Percentiles rank a stretch among this genome's conserved stretches.
phyloP scores from a whole-genome alignment of 1,284 basidiomycete genomes.

The Cryptococcus hybrid region DNA sequence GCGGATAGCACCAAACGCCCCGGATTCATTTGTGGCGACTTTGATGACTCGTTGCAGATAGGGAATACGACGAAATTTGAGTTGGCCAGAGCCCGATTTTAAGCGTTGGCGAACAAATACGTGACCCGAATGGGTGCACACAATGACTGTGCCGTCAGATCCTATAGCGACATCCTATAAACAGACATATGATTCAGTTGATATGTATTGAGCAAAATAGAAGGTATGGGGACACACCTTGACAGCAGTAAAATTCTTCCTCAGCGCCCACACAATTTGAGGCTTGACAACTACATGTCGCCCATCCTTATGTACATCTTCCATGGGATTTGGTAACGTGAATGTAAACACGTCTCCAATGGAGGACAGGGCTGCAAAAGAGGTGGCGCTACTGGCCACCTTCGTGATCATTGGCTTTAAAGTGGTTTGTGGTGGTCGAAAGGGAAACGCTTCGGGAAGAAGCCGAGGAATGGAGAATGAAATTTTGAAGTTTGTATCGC shows the following conservation, averaged over 20 bases:
- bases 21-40: slow-evolving; percentile 84
- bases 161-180: slow-evolving; percentile 84
- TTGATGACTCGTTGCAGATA: slow-evolving; percentile 79
- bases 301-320: slow-evolving; percentile 44
- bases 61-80: slow-evolving; percentile 79
- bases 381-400: slow-evolving; percentile 74
- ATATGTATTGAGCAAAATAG: slow-evolving; percentile 4
- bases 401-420: slow-evolving; percentile 73
- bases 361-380: slow-evolving; percentile 79
- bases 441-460: slow-evolving; percentile 69
- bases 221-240: slow-evolving; percentile 53
- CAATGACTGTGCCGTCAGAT: slow-evolving; percentile 79
- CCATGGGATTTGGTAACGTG: slow-evolving; percentile 55
- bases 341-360: slow-evolving; percentile 94
- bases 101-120: slow-evolving; percentile 77
- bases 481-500: slow-evolving; percentile 71
- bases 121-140: slow-evolving; percentile 93
- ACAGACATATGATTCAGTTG: neutral
- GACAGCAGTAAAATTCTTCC: slow-evolving; percentile 82
- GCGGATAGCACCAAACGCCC: slow-evolving; percentile 83
- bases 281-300: slow-evolving; percentile 62
- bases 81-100: slow-evolving; percentile 57
- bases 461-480: slow-evolving; percentile 70
- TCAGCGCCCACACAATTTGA: slow-evolving; percentile 86
- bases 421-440: slow-evolving; percentile 71